A percentile compares a stretch with the other conserved stretches of the same genome.
Evolutionary conservation across 176 grass and related monocot species (phyloP).

Genomic region (Cenchrus purpureus): DNA sequence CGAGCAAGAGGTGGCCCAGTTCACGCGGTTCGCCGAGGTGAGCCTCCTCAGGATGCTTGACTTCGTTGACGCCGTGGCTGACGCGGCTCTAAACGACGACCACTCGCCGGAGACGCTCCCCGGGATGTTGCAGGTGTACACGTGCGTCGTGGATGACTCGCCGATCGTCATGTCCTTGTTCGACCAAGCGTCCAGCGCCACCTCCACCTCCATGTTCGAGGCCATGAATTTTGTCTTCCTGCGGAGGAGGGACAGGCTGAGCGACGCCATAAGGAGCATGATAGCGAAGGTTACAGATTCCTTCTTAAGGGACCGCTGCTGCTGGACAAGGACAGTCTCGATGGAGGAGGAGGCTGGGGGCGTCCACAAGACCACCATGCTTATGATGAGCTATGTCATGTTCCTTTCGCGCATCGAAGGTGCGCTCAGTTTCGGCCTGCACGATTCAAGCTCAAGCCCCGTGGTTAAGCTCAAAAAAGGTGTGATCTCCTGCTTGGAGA

Average conservation of each 20-base stretch:
- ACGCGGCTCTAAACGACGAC: neutral
- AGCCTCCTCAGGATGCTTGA: constrained; percentile 18
- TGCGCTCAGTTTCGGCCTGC: constrained; percentile 1
- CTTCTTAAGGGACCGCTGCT: neutral
- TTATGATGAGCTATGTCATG: constrained; percentile 22
- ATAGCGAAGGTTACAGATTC: constrained; percentile 4
- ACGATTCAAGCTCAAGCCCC: too few species aligned
- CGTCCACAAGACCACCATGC: neutral
- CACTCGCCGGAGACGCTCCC: neutral
- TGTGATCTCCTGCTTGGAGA: neutral
- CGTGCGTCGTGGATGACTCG: constrained; percentile 20
- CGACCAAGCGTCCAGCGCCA: neutral
- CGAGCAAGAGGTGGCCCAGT: neutral
- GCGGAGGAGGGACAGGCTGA: constrained; percentile 18
- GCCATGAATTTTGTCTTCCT: neutral
- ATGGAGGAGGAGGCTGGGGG: neutral
- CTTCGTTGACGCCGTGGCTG: neutral
- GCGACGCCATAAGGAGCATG: constrained; percentile 17
- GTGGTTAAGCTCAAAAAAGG: too few species aligned
- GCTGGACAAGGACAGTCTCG: neutral
- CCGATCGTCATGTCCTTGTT: neutral
- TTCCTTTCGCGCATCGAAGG: neutral
- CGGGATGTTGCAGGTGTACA: constrained; percentile 18
- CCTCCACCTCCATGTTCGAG: neutral
- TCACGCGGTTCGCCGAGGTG: constrained; percentile 3